Base-by-base conservation (phyloP, 164 flowering plant genomes). In the Stephania japonica region DNA sequence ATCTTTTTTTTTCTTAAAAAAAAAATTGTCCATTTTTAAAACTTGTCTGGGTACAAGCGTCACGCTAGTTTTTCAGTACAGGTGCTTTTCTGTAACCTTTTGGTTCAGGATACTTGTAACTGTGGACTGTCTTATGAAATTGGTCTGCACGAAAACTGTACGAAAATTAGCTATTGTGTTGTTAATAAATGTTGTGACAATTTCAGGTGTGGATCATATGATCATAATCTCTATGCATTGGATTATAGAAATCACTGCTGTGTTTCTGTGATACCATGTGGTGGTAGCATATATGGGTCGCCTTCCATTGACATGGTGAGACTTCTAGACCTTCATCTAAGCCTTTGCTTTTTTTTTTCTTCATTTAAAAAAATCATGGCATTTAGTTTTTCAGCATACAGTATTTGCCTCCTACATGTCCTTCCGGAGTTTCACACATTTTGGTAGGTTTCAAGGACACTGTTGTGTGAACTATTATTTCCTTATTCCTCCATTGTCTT, bases 201-300 rank as follows among this genome's bases (percentile, higher is more conserved):
- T 24, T 79, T 66, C 86, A 93, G 98, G 98, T 94, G 97, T 78
- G 99, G 99, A 71, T 91, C 97, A 27, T 82, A 94, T 74, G 99
- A 94, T 75, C 97, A 89, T 70, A 81, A 84, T 80, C 74, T 94
- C 6, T 94, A 94, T 86, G 97, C 90, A 71, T 85, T 94, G 77
- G 97, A 94, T 75, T 94, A 91, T 77, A 82, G 62, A 77, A 80
- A 78, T 11, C 85, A 88, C 67, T 67, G 77, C 67, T 94, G 95
- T 80, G 78, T 89, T 64, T 86, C 84, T 81, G 84, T 75, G 71
- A 78, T 88, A 77, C 77, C 85, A 65, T 94, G 99, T 79, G 93
- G 93, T 10, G 99, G 99, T 7, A 94, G 99, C 74, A 83, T 94
- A 72, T 92, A 81, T 82, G 92, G 97, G 32, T 87, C 97, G 50